Evolutionary conservation across 2,329 filamentous ascomycete genomes (phyloP).

Genomic region (Epichloe sp.): DNA sequence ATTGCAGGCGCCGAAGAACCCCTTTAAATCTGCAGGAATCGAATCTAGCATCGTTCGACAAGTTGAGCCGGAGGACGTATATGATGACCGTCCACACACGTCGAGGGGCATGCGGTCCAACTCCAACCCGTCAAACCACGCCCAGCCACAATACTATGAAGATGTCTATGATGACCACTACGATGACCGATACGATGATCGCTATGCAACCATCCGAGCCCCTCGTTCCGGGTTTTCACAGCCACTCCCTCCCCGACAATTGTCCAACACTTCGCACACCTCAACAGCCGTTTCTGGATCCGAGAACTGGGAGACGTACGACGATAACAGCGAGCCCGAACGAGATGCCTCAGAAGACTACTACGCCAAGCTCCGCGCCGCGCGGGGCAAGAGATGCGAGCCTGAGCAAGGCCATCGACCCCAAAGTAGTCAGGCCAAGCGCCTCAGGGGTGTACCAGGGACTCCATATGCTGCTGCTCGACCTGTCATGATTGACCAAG

Average conservation of each 20-base stretch:
- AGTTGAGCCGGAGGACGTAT: conserved; percentile 69
- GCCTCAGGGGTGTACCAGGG: conserved; percentile 36
- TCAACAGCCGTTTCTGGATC: conserved; percentile 71
- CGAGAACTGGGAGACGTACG: conserved; percentile 97
- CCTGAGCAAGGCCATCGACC: conserved; percentile 33
- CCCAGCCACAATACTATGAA: conserved; percentile 23
- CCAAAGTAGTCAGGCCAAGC: conserved; percentile 35
- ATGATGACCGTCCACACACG: conserved; percentile 47
- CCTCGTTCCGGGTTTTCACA: conserved; percentile 24
- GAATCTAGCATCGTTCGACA: conserved; percentile 44
- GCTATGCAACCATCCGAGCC: conserved; percentile 28
- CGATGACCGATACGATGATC: conserved; percentile 16
- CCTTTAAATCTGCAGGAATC: conserved; percentile 35
- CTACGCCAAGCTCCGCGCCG: conserved; percentile 62
- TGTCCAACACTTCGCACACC: conserved; percentile 50
- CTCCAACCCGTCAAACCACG: conserved; percentile 25
- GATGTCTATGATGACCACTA: conserved; percentile 20
- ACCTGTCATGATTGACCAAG: conserved; percentile 38
- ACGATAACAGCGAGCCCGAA: conserved; percentile 67
- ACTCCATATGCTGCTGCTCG: conserved; percentile 27
- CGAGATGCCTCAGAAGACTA: conserved; percentile 66
- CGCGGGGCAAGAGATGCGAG: conserved; percentile 50
- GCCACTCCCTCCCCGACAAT: conserved; percentile 45
- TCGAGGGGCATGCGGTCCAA: conserved; percentile 24
- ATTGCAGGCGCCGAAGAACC: conserved; percentile 35